Evolutionary conservation across 148 eudicot genomes (phyloP).

Genomic region (Rhododendron molle): DNA sequence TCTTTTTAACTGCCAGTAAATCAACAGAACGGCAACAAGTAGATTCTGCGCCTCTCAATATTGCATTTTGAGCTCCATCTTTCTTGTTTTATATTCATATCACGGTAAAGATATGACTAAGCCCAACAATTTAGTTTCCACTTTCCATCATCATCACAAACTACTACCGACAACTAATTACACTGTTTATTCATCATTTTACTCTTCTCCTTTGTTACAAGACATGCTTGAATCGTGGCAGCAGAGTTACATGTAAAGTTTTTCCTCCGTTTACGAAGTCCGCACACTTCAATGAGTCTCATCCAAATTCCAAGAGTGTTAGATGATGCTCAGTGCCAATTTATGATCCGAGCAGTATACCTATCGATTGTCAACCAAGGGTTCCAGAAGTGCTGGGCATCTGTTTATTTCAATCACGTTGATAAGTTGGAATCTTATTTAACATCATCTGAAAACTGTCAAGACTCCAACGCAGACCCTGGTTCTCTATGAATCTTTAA

Average conservation of each 20-base stretch:
- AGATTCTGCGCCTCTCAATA: background rate
- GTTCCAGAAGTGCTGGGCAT: background rate
- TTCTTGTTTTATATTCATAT: no score
- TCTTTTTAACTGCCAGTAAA: background rate
- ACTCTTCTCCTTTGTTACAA: background rate
- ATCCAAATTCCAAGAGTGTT: background rate
- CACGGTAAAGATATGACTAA: background rate
- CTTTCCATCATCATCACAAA: background rate
- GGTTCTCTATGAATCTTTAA: background rate
- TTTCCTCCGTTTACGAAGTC: background rate
- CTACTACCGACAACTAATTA: background rate
- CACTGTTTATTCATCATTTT: background rate
- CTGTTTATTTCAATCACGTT: background rate
- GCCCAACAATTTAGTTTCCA: background rate
- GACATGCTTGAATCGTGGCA: background rate
- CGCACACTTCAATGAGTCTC: background rate
- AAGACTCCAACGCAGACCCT: background rate
- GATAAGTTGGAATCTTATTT: background rate
- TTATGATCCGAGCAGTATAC: background rate
- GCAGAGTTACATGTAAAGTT: background rate
- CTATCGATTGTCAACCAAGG: background rate
- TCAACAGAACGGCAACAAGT: background rate
- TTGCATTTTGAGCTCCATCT: background rate
- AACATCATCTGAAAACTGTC: background rate
- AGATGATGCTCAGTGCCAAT: background rate